Conservation (phyloP, 257 asterid genomes). For the Craterostigma plantagineum region DNA sequence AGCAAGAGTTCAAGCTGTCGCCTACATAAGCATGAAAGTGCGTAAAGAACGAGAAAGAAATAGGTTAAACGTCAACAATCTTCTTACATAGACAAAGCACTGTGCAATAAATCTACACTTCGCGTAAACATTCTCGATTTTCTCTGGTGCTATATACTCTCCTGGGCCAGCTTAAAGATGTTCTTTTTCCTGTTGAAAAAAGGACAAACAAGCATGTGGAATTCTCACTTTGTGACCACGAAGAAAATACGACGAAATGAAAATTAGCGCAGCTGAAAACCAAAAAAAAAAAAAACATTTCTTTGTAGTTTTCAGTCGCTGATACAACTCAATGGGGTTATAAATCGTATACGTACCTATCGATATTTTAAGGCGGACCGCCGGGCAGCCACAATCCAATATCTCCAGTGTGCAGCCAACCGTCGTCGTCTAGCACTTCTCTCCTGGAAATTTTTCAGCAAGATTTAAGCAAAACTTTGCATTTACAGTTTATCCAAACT, state of each 20-base stretch:
- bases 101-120: slow-evolving; percentile 82
- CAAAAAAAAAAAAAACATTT: no score
- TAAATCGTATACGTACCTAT: slow-evolving; percentile 36
- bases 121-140: slow-evolving; percentile 85
- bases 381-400: slow-evolving; percentile 93
- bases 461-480: no score
- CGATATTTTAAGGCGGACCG: slow-evolving; percentile 84
- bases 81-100: slow-evolving; percentile 70
- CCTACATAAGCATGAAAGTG: slow-evolving; percentile 26
- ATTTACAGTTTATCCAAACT: no score
- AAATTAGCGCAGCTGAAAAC: no score
- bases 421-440: slow-evolving; percentile 69
- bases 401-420: slow-evolving; percentile 97
- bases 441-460: slow-evolving; percentile 27
- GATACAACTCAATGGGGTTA: no score
- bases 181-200: slow-evolving; percentile 65
- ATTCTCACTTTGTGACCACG: no score
- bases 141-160: slow-evolving; percentile 93
- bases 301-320: no score
- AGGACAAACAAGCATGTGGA: no score
- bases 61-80: slow-evolving; percentile 2
- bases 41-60: slow-evolving; percentile 6
- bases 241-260: no score
- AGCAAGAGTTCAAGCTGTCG: slow-evolving; percentile 76
- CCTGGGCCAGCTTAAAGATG: slow-evolving; percentile 92